Evolutionary conservation across 148 eudicot species (phyloP).

Genomic region (Camellia granthamiana): DNA sequence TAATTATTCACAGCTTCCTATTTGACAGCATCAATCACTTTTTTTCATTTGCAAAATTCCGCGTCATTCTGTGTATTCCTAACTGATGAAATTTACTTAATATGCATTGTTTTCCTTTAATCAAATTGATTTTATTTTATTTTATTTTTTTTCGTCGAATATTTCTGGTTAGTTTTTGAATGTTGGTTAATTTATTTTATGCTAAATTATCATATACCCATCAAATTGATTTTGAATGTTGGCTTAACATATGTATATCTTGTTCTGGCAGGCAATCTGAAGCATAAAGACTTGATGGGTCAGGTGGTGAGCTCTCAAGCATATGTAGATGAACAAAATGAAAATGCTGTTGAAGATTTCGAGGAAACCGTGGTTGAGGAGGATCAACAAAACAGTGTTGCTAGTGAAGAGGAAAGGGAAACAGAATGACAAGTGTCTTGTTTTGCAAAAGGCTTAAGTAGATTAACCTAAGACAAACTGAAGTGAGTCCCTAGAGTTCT

Average conservation of each 20-base stretch:
- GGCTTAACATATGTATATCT: neutral
- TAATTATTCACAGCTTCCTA: neutral
- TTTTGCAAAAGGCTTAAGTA: neutral
- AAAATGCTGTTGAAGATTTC: conserved; percentile 25
- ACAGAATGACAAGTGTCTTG: conserved; percentile 19
- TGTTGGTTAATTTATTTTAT: no score
- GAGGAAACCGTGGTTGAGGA: conserved; percentile 27
- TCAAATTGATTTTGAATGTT: no score
- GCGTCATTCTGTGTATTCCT: neutral
- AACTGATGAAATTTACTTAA: neutral
- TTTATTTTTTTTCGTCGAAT: no score
- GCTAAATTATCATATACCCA: no score
- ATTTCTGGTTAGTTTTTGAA: neutral
- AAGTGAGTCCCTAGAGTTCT: neutral
- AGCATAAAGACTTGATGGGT: conserved; percentile 61
- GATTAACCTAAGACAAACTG: neutral
- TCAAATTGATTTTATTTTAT: neutral
- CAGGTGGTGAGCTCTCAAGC: conserved; percentile 58
- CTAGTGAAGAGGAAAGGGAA: conserved; percentile 26
- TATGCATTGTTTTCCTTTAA: neutral
- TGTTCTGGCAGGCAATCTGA: conserved; percentile 54
- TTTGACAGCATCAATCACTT: neutral
- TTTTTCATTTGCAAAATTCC: neutral
- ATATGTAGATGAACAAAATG: conserved; percentile 38
- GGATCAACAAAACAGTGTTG: conserved; percentile 17